Percentiles rank a stretch among this genome's conserved stretches.
These are phyloP conservation scores for Plantago rigida DNA, from an alignment of 305 asterid species.

Conservation along the genomic window DNA sequence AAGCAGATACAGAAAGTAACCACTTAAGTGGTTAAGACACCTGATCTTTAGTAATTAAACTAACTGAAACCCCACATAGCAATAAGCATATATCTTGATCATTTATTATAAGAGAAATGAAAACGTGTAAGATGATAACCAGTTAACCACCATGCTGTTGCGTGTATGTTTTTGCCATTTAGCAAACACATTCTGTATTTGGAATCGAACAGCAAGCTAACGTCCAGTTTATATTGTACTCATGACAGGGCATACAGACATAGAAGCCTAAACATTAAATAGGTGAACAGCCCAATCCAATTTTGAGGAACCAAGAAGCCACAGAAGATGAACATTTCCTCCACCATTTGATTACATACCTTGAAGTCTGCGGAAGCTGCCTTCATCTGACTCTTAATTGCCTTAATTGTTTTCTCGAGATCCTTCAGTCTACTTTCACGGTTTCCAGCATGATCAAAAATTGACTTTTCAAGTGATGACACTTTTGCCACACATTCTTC, in stretches of 20 bases:
- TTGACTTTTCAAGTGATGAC: conserved; percentile 61
- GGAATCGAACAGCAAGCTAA: too few relatives aligned
- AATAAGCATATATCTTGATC: neutral
- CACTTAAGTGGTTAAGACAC: conserved; percentile 11
- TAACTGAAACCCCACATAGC: too few relatives aligned
- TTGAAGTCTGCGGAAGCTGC: conserved; percentile 65
- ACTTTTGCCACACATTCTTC: conserved; percentile 60
- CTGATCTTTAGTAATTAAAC: neutral
- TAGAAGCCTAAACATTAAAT: too few relatives aligned
- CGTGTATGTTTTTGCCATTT: neutral
- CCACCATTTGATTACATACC: conserved; percentile 35
- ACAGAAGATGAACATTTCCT: too few relatives aligned
- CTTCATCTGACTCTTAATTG: conserved; percentile 58
- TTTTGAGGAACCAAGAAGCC: too few relatives aligned
- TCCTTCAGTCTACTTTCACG: conserved; percentile 74
- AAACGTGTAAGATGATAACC: conserved; percentile 12
- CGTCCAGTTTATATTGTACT: too few relatives aligned
- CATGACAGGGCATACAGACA: too few relatives aligned
- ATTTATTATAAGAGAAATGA: neutral
- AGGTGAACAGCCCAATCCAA: too few relatives aligned
- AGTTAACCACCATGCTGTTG: neutral
- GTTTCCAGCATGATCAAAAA: conserved; percentile 68
- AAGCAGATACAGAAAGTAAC: neutral
- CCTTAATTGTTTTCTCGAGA: conserved; percentile 73
- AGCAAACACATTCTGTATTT: too few relatives aligned